Base-by-base conservation (phyloP, 257 asterid species). In the Mitragyna speciosa region DNA sequence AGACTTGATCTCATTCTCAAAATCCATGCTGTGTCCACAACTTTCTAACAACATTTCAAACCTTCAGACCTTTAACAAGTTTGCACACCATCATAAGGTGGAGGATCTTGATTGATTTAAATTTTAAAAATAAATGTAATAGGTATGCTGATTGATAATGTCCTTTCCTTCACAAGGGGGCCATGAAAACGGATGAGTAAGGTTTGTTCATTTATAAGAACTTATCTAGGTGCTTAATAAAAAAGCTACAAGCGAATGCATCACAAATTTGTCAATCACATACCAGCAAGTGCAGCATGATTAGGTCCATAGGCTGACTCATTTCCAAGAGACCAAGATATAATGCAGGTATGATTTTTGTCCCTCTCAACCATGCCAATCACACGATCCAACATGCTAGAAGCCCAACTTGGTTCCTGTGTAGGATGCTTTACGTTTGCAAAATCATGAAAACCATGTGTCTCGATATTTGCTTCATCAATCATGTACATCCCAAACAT, bases 401-500 rank as follows among this genome's bases (percentile, higher is more conserved):
- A 80, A 74, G 97, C 96, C 98, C 98, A 96, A 81, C 86, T 76
- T 54, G 97, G 88, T 83, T 92, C 97, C 59, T 73, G 85, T 43
- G 98, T 87, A 76, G 98, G 99, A 88, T 94, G 97, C 88, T 87
- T 92, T 67, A 90, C 73, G 77, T 86, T 82, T 77, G 88, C 84
- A 77, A 87, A 89, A 81, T 89, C 94, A 83, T 89, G 92, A 87
- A 93, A 96, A 75, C 98, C 99, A 58, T 96, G 99, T 33, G 98
- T 96, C 88, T 96, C 99, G 39, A 94, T 96, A 85, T 96, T 96
- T 87, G 99, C 99, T 88, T 96, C 99, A 73, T 96, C 98, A 22
- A 96, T 92, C 97, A 96, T 91, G 95, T 96, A 96, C 96, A 96
- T 86, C 87, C 99, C 99, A 87, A 96, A 96, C 74, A 94, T 90